Evolutionary conservation across 2,329 filamentous ascomycete species (phyloP), one percentile per base, ranked within the genome.

Genomic region (Alternaria viburni): DNA sequence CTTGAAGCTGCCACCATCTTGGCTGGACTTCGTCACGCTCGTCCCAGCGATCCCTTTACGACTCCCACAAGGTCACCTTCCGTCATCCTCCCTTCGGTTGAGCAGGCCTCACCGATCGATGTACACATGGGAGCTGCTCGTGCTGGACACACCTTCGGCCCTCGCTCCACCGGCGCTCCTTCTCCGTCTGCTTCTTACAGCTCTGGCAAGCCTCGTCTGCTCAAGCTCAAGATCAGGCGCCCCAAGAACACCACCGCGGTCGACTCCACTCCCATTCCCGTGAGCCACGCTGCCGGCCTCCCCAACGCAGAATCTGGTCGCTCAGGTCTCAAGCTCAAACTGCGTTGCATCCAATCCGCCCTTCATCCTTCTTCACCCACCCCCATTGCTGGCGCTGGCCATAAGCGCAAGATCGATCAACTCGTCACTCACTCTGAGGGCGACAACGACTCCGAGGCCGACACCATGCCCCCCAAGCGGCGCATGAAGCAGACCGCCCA

Each of bases 361-460:
- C 49, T 69, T 13, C 55, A 41, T 36, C 56, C 51, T 12, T n/a
- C 44, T 7, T 12, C n/a, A 1, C 36, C 32, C 2, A n/a, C 23
- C 15, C 10, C 44, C 7, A 11, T 11, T 5, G 32, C 25, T 11
- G 23, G 36, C 12, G 17, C 21, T 52, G 30, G 41, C 13, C 32
- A n/a, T 12, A 67, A 64, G 52, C 55, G 59, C 26, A 54, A 50
- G 15, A 23, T 45, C 26, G 12, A 17, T 21, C 11, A 47, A 12
- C 4, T 36, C 32, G 19, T 36, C 11, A 21, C 54, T 1, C n/a
- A 59, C 7, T 30, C 54, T 23, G 58, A 47, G 12, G 58, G 59
- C 15, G 58, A 67, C 8, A 68, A 62, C 4, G 64, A 69, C 41
- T 64, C 69, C 1, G 64, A 69, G n/a, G 61, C 65, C 17, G 67